Percentiles rank a stretch among this genome's conserved stretches.
Evolutionary conservation across 768 basidiomycete genomes (phyloP).

Genomic region (Phanerochaete carnosa): DNA sequence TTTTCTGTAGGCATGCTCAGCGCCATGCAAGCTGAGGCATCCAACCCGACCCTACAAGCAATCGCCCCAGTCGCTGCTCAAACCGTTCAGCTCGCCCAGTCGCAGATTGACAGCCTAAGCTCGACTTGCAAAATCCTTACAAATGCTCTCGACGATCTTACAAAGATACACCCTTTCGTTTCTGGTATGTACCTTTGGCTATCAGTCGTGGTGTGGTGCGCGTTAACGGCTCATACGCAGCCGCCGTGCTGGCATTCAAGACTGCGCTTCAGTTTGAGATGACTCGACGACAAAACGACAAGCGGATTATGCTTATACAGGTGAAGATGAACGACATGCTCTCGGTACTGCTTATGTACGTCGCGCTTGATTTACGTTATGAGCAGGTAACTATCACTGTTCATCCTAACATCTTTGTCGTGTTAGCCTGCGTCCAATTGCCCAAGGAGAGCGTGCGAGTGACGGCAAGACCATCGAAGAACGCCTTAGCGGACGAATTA

Average conservation of each 20-base stretch:
- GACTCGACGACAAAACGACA: conserved; percentile 1
- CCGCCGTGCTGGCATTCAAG: conserved; percentile 4
- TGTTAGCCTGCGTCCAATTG: not conserved
- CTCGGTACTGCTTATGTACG: not conserved
- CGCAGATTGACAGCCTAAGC: conserved; percentile 3
- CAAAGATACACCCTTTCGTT: conserved; percentile 7
- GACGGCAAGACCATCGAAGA: not conserved
- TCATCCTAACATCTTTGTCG: not conserved
- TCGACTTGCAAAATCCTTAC: conserved; percentile 1
- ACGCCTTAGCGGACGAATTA: not conserved
- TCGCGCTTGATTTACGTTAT: not conserved
- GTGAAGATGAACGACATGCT: conserved; percentile 10
- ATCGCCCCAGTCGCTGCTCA: not conserved
- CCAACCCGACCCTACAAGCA: not conserved
- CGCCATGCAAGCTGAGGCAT: not conserved
- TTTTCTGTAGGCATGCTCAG: not conserved
- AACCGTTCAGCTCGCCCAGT: not conserved
- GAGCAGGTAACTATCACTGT: not conserved
- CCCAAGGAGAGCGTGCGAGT: not conserved
- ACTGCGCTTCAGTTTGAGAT: conserved; percentile 3
- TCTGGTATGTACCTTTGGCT: not conserved
- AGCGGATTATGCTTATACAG: not conserved
- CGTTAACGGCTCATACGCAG: not conserved
- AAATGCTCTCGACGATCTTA: conserved; percentile 5
- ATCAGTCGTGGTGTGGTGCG: no score